A percentile compares a stretch with the other conserved stretches of the same genome.
Evolutionary conservation across 106 monocot species (phyloP).

Genomic region (Dactylorhiza incarnata): DNA sequence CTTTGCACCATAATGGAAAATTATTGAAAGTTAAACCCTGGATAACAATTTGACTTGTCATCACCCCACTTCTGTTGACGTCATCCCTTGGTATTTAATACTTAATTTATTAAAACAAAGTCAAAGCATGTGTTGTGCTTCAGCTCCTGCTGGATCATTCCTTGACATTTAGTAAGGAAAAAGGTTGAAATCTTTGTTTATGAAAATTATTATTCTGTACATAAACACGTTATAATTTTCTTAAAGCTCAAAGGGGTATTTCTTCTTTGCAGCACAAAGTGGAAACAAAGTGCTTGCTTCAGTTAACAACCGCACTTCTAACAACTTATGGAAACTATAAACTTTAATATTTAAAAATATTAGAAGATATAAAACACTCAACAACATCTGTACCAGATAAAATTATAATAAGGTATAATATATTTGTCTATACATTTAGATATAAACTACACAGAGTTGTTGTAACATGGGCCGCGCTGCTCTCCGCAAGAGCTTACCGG

Average conservation of each 20-base stretch:
- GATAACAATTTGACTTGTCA: neutral
- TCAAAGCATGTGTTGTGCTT: neutral
- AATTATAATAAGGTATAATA: no score
- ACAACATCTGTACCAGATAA: no score
- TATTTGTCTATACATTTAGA: no score
- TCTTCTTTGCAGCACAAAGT: no score
- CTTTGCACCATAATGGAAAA: neutral
- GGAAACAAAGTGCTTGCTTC: no score
- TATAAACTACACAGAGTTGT: no score
- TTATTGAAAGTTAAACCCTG: neutral
- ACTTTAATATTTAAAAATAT: no score
- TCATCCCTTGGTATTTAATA: neutral
- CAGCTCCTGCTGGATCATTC: neutral
- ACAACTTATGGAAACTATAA: no score
- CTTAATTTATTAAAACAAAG: neutral
- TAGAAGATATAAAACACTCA: no score
- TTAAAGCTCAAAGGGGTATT: neutral
- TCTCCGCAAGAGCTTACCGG: no score
- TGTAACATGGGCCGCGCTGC: no score
- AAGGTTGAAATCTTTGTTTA: neutral
- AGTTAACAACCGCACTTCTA: no score
- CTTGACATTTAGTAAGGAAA: neutral
- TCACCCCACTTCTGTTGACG: neutral
- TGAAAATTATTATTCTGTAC: neutral
- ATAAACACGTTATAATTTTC: neutral